phyloP scores from a whole-genome alignment of 2,329 filamentous ascomycete genomes.

The Dothiorella sarmentorum region DNA sequence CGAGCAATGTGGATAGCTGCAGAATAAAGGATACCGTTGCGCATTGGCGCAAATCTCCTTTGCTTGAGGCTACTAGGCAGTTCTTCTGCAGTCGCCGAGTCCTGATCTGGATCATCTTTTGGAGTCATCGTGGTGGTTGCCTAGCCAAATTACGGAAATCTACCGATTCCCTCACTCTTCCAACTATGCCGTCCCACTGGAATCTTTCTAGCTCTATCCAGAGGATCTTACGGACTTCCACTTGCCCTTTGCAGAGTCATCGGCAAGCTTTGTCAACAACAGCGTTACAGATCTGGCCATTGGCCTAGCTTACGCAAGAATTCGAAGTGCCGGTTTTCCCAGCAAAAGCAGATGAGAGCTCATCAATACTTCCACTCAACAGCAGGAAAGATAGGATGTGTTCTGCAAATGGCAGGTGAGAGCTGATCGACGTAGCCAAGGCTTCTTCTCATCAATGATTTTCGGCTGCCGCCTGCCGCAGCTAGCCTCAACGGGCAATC shows the following conservation, averaged over 20 bases:
- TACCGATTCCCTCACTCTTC: too few species aligned
- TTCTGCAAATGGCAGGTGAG: not conserved
- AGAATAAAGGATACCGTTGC: not conserved
- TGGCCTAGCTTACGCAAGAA: too few species aligned
- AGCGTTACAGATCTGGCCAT: too few species aligned
- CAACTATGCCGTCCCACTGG: too few species aligned
- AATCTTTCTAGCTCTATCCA: too few species aligned
- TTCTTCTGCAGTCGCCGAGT: not conserved
- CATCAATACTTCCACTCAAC: too few species aligned
- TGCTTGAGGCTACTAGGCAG: not conserved
- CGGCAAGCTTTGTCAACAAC: too few species aligned
- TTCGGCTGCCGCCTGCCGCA: not conserved
- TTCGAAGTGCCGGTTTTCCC: too few species aligned
- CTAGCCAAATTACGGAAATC: not conserved
- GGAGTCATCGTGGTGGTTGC: not conserved
- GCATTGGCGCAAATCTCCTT: not conserved
- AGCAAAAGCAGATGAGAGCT: too few species aligned
- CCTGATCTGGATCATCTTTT: not conserved
- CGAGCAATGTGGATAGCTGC: not conserved
- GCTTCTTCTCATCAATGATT: not conserved
- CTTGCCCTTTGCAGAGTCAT: not conserved
- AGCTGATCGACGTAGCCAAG: not conserved
- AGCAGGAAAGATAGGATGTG: too few species aligned
- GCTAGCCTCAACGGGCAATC: constrained; percentile 1
- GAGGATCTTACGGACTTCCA: not conserved